Evolutionary conservation across 2,329 filamentous ascomycete species (phyloP), one percentile per base, ranked within the genome.

Genomic region (Diaporthe citriasiana): DNA sequence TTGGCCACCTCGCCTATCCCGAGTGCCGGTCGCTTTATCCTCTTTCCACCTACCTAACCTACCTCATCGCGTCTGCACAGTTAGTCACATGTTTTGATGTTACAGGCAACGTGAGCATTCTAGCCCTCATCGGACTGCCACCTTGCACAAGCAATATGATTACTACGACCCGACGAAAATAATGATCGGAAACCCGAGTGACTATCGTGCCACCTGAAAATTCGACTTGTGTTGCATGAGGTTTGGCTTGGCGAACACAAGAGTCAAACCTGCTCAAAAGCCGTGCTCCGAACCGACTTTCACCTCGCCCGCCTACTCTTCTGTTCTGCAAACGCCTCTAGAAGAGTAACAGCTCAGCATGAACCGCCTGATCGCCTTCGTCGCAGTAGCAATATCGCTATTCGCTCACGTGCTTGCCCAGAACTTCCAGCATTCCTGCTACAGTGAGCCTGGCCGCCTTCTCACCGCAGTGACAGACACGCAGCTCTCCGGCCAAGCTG

Each of bases 191-290:
- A 35, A 68, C 63, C 27, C 8, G 33, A 68, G 63, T 51, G 47
- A 53, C 8, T 13, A 13, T 30, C 17, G 63, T 68, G n/a, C 47
- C 63, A 68, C 63, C 63, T 68, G 63, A 51, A 51, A 2, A 51
- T 33, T 25, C 13, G 45, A 66, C 27, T 66, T 35, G 63, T 66
- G 63, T 66, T n/a, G 45, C 63, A 66, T 66, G 45, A 66, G 45
- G 27, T 5, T 42, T 22, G 63, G 45, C 63, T 66, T 66, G 63
- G 63, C 63, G 22, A 51, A 38, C 19, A 53, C 45, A 53, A n/a
- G 12, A 13, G 38, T 4, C 60, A 66, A 68, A 53, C 47, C 63
- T 53, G 53, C 47, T 68, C 15, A 27, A 40, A 40, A 27, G 2
- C 13, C 47, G 45, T 33, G 63, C 19, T 38, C 38, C 63, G n/a